Conservation (phyloP, 768 basidiomycete species). For the Crepidotus variabilis region DNA sequence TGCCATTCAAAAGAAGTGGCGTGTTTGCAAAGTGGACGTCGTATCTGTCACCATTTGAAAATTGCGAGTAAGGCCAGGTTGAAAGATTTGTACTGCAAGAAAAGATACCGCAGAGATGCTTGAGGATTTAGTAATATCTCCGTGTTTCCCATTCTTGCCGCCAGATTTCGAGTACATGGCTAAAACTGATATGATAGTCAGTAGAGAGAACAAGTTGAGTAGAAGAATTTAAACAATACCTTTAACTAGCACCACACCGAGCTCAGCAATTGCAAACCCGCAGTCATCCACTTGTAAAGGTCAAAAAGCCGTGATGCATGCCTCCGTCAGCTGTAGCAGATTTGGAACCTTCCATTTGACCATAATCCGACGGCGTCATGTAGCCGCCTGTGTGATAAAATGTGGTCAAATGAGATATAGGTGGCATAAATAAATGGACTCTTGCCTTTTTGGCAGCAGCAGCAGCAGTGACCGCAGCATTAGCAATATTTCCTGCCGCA, state of each 20-base stretch:
- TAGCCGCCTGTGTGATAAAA: slow-evolving; percentile 3
- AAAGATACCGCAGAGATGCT: too few species aligned
- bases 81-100: too few species aligned
- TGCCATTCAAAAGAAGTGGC: too few species aligned
- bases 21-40: too few species aligned
- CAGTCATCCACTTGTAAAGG: slow-evolving; percentile 12
- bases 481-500: slow-evolving; percentile 7
- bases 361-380: slow-evolving; percentile 3
- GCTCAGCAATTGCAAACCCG: slow-evolving; percentile 9
- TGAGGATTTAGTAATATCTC: slow-evolving; percentile 12
- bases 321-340: not conserved
- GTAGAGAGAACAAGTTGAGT: too few species aligned
- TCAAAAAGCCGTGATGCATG: slow-evolving; percentile 3
- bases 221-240: too few species aligned
- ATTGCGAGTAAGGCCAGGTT: too few species aligned
- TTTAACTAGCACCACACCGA: not conserved
- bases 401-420: not conserved
- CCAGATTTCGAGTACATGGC: slow-evolving; percentile 19
- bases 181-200: too few species aligned
- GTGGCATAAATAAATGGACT: not conserved
- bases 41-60: too few species aligned
- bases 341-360: not conserved
- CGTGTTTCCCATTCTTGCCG: slow-evolving; percentile 24
- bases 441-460: slow-evolving; percentile 13
- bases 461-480: slow-evolving; percentile 13